phyloP scores from a whole-genome alignment of 139 green algal species.

The Zygnema cylindricum region DNA sequence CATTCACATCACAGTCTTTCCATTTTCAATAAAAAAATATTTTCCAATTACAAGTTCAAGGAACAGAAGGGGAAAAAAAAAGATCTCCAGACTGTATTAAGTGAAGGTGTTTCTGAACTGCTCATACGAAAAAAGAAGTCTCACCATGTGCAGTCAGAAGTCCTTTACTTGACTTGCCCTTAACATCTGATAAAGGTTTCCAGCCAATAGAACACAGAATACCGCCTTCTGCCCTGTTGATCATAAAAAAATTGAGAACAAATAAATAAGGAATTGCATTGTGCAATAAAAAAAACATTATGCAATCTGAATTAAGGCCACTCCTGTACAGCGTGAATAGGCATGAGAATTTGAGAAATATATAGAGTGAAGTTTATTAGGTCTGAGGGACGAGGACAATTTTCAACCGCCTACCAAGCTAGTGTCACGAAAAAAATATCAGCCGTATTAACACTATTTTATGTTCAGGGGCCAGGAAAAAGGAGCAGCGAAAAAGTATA shows the following conservation, averaged over 20 bases:
- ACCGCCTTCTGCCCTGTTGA: slow-evolving; percentile 20
- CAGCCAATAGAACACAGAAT: slow-evolving; percentile 20
- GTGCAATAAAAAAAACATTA: neutral
- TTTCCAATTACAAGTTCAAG: neutral
- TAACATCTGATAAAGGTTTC: neutral
- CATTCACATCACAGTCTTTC: neutral
- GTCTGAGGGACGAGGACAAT: too few species aligned
- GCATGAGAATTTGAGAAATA: neutral
- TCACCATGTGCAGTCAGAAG: too few species aligned
- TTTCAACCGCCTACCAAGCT: too few species aligned
- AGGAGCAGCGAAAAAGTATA: too few species aligned
- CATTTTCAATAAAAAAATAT: neutral
- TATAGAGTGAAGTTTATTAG: too few species aligned
- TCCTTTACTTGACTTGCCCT: too few species aligned
- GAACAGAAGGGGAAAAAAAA: neutral
- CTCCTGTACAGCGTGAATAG: neutral
- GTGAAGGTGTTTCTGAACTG: neutral
- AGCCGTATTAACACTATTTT: too few species aligned
- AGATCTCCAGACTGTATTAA: neutral
- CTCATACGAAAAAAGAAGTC: neutral
- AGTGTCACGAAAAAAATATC: too few species aligned
- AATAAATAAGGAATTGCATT: neutral
- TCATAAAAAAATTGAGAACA: neutral
- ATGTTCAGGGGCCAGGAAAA: too few species aligned
- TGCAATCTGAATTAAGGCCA: too few species aligned